Conservation (phyloP, 768 basidiomycete species). For the Suillus hirtellus region DNA sequence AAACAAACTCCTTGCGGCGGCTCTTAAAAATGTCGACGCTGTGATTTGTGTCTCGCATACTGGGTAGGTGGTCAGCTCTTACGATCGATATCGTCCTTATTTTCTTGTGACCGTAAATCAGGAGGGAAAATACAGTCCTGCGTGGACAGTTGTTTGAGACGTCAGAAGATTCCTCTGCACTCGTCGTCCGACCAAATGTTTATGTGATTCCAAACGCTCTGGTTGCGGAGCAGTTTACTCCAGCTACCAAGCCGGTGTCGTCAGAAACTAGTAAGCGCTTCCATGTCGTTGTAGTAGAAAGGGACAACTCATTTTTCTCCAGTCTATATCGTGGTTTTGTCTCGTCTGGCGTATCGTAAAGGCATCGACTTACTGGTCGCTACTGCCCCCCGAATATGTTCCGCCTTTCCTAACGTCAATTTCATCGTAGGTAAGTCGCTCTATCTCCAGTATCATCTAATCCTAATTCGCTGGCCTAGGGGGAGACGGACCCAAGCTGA, state of each 20-base stretch:
- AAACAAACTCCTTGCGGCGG: conserved; percentile 89
- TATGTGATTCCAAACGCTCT: conserved; percentile 96
- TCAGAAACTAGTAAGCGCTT: conserved; percentile 55
- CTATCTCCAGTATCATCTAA: not conserved
- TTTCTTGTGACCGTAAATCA: conserved; percentile 31
- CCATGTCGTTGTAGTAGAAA: not conserved
- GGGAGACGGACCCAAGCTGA: conserved; percentile 93
- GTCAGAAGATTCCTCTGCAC: conserved; percentile 41
- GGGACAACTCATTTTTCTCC: not conserved
- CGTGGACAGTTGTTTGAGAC: conserved; percentile 74
- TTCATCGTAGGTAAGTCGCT: conserved; percentile 74
- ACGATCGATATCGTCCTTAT: conserved; percentile 1
- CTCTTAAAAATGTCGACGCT: conserved; percentile 87
- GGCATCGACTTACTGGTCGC: conserved; percentile 95
- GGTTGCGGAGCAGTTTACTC: conserved; percentile 83
- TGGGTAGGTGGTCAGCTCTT: conserved; percentile 53
- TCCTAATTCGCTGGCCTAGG: conserved; percentile 46
- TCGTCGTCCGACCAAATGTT: conserved; percentile 56
- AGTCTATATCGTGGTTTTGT: conserved; percentile 93
- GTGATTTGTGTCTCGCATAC: conserved; percentile 97
- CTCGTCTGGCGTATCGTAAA: conserved; percentile 91
- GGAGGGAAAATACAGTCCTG: conserved; percentile 96
- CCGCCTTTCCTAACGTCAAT: conserved; percentile 79
- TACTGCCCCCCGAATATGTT: conserved; percentile 87
- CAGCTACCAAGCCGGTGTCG: conserved; percentile 45